Conservation (phyloP, 768 basidiomycete species). For the Psilocybe tampanensis region DNA sequence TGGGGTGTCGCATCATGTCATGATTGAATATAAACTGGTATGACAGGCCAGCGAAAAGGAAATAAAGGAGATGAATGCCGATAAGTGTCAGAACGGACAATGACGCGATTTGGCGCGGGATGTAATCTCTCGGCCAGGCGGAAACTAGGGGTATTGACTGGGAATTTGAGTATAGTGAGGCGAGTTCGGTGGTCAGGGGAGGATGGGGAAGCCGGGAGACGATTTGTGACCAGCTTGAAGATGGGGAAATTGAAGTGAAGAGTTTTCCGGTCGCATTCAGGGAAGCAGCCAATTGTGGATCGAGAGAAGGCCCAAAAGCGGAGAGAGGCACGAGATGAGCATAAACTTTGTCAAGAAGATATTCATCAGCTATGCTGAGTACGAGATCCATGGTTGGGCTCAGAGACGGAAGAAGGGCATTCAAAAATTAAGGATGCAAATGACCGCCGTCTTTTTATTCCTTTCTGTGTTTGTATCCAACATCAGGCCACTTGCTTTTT, state of each 20-base stretch:
- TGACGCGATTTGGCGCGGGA: slow-evolving; percentile 79
- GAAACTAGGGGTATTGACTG: slow-evolving; percentile 45
- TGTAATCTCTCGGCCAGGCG: slow-evolving; percentile 84
- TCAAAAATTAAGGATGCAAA: neutral
- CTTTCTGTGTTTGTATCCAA: slow-evolving; percentile 19
- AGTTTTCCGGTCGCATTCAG: slow-evolving; percentile 42
- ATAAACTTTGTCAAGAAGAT: slow-evolving; percentile 79
- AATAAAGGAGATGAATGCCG: slow-evolving; percentile 87
- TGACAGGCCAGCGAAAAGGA: slow-evolving; percentile 82
- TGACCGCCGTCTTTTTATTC: slow-evolving; percentile 26
- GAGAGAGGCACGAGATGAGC: slow-evolving; percentile 70
- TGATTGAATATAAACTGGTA: slow-evolving; percentile 91
- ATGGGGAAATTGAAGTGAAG: slow-evolving; percentile 26
- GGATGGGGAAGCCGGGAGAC: slow-evolving; percentile 62
- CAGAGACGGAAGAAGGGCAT: slow-evolving; percentile 1
- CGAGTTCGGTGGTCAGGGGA: slow-evolving; percentile 40
- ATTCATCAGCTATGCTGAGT: slow-evolving; percentile 70
- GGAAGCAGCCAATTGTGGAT: slow-evolving; percentile 29
- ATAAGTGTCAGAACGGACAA: slow-evolving; percentile 71
- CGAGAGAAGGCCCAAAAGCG: slow-evolving; percentile 39
- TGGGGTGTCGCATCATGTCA: slow-evolving; percentile 93
- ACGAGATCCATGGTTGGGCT: slow-evolving; percentile 74
- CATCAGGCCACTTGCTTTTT: slow-evolving; percentile 44
- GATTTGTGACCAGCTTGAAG: slow-evolving; percentile 54
- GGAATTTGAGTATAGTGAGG: slow-evolving; percentile 30